Percentiles rank a stretch among this genome's conserved stretches.
phyloP scores from a whole-genome alignment of 441 rosid species.

The Aquilaria agallochum region DNA sequence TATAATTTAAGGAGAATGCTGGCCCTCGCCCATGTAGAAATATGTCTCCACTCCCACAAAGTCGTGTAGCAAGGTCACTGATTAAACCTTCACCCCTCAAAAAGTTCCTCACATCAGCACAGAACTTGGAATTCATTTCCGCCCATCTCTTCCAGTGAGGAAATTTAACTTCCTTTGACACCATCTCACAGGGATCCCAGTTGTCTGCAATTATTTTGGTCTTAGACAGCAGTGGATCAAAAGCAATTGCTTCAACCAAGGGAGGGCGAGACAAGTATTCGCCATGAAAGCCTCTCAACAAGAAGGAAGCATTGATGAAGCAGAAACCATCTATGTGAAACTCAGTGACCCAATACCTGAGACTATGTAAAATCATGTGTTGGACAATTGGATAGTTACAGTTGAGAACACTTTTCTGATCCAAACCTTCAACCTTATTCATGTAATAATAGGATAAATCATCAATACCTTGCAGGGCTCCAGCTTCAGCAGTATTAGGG shows the following conservation, averaged over 20 bases:
- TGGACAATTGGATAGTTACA: slow-evolving; percentile 77
- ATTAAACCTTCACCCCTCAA: slow-evolving; percentile 66
- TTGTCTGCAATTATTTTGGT: slow-evolving; percentile 78
- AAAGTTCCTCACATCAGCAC: slow-evolving; percentile 65
- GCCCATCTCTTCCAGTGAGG: slow-evolving; percentile 98
- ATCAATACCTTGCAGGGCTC: slow-evolving; percentile 75
- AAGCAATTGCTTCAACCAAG: slow-evolving; percentile 80
- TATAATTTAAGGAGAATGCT: slow-evolving; percentile 68
- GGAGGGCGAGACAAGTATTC: slow-evolving; percentile 81
- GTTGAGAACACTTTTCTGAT: slow-evolving; percentile 48
- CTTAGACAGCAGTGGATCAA: slow-evolving; percentile 77
- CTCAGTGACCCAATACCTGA: slow-evolving; percentile 78
- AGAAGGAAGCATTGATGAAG: slow-evolving; percentile 69
- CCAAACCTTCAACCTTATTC: slow-evolving; percentile 27
- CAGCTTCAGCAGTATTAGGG: slow-evolving; percentile 59
- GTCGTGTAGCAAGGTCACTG: slow-evolving; percentile 83
- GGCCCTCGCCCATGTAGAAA: slow-evolving; percentile 88
- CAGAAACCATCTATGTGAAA: slow-evolving; percentile 88
- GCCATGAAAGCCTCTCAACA: slow-evolving; percentile 64
- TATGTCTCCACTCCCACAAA: slow-evolving; percentile 88
- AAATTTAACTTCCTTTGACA: slow-evolving; percentile 41
- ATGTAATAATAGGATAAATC: slow-evolving; percentile 52
- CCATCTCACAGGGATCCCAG: slow-evolving; percentile 51
- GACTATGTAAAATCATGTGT: slow-evolving; percentile 67
- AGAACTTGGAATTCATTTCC: slow-evolving; percentile 63